Conservation (phyloP, 345 rosid species). For the Eutrema heterophyllum region DNA sequence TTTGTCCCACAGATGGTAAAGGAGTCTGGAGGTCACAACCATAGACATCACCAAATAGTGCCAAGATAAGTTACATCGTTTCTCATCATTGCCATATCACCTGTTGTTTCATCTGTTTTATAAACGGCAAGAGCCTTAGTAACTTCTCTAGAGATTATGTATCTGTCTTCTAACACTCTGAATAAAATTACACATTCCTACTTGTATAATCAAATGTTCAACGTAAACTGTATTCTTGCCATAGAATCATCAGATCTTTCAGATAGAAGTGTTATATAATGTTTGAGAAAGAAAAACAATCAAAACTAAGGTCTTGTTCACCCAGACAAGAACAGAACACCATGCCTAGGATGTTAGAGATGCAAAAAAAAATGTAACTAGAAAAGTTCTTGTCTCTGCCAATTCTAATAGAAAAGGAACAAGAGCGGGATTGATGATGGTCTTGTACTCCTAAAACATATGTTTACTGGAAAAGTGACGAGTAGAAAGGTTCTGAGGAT, state of each 20-base stretch:
- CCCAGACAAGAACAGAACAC: conserved; percentile 16
- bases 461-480: too few relatives aligned
- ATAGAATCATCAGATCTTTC: background rate
- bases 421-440: too few relatives aligned
- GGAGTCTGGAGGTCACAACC: conserved; percentile 32
- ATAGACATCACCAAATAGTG: background rate
- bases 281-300: background rate
- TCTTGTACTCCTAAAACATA: too few relatives aligned
- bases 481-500: too few relatives aligned
- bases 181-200: conserved; percentile 17
- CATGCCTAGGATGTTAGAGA: background rate
- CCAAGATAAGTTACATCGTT: background rate
- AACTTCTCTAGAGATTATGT: background rate
- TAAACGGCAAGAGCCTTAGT: background rate
- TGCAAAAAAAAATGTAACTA: too few relatives aligned
- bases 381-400: too few relatives aligned
- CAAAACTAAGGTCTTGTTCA: background rate
- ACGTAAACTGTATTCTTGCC: background rate
- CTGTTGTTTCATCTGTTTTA: background rate
- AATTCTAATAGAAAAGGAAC: too few relatives aligned
- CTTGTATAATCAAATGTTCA: background rate
- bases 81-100: background rate
- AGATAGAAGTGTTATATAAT: background rate
- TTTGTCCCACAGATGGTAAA: conserved; percentile 37
- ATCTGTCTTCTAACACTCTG: background rate